Evolutionary conservation across 2,329 filamentous ascomycete species (phyloP).

Genomic region (Nemania diffusa): DNA sequence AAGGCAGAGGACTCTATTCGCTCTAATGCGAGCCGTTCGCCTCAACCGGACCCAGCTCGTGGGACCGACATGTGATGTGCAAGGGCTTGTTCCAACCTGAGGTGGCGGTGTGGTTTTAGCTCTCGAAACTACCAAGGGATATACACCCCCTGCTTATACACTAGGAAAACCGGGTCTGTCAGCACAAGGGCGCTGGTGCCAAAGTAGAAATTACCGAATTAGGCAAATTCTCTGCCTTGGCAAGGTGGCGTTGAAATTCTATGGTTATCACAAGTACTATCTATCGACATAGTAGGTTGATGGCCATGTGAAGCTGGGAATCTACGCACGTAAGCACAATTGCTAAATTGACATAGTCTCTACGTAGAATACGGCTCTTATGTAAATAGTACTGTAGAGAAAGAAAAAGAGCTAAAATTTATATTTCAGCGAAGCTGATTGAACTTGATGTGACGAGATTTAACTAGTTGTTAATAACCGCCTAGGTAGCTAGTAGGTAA

Average conservation of each 20-base stretch:
- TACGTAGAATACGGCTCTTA: too few species aligned
- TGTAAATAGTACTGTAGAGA: too few species aligned
- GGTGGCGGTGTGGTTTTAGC: background rate
- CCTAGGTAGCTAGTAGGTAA: too few species aligned
- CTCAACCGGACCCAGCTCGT: background rate
- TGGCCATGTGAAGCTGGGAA: too few species aligned
- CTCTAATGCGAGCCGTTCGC: background rate
- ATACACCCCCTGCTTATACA: background rate
- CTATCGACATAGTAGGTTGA: too few species aligned
- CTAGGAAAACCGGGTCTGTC: background rate
- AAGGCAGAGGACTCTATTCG: background rate
- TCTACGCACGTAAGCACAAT: too few species aligned
- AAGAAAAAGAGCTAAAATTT: too few species aligned
- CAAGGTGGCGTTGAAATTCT: background rate
- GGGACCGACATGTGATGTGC: background rate
- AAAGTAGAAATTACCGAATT: slow-evolving; percentile 1
- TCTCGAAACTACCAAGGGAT: background rate
- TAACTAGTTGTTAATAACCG: too few species aligned
- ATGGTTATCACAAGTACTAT: background rate
- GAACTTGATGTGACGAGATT: too few species aligned
- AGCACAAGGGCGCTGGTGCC: background rate
- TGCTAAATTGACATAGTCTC: too few species aligned
- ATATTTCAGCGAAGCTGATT: too few species aligned
- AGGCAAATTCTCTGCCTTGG: background rate
- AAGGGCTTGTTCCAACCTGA: background rate